Evolutionary conservation across 345 rosid genomes (phyloP), one percentile per base, ranked within the genome.

Genomic region (Eucalyptus albens): DNA sequence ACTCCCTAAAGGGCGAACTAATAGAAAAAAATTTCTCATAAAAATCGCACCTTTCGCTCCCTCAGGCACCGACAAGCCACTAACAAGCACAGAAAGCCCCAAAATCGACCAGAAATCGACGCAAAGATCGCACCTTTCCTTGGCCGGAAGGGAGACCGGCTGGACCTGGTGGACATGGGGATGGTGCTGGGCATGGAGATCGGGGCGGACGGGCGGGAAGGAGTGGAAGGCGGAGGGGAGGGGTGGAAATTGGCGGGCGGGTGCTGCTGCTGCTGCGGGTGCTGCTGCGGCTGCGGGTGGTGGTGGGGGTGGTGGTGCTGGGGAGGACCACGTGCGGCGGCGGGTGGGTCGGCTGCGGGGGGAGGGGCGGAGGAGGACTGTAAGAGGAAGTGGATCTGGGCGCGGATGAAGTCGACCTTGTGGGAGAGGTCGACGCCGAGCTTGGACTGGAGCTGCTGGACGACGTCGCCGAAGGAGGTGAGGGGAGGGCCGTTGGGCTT

Each of bases 401-500:
- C 40, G 37, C 90, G 90, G 86, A 93, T 91, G 91, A 93, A 91
- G 89, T 93, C 93, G 72, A 91, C 6, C 89, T 90, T 91, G 89
- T 90, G 90, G 87, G 94, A 88, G 88, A 92, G 93, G 90, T 90
- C 91, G 67, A 72, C 80, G 16, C 94, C 94, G 62, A 92, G 91
- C 91, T 91, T 89, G 83, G 91, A 88, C 92, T 93, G 89, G 47
- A 91, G 89, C 88, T 87, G 89, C 56, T 86, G 88, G 24, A 91
- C 87, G 88, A 93, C 91, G 88, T 90, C 92, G 91, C 40, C 55
- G 80, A 91, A 86, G 65, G 90, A 90, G 88, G 47, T 89, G 50
- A 86, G 72, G 53, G 17, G 15, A 69, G 40, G 33, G 49, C 17
- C 27, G 60, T 55, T 56, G 44, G 88, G 82, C 42, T 82, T 86